Evolutionary conservation across 345 rosid species (phyloP), one percentile per base, ranked within the genome.

Genomic region (Ceriops tagal): DNA sequence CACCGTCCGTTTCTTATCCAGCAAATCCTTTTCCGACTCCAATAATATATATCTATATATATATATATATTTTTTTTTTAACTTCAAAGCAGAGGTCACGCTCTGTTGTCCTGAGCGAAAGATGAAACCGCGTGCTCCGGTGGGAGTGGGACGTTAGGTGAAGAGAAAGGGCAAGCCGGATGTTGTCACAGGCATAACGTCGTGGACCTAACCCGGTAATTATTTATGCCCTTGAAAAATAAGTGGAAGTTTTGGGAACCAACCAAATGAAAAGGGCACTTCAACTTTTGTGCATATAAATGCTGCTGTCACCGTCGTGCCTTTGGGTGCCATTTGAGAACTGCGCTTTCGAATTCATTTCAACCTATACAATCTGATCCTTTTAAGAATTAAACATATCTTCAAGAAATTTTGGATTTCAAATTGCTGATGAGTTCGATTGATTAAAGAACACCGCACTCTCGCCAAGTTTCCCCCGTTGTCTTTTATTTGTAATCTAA

Each of bases 1-100:
- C 19, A 28, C 0, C 31, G 82, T 85, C 88, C 0, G 77, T 88
- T 78, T 84, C 90, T 30, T 26, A 46, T 65, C 83, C 87, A 88
- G 64, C 59, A 70, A 34, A 24, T 26, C 59, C 59, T 24, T 56
- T 56, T 24, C 59, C 16, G 4, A 56, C 26, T 24, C 59, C 59
- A 56, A 21, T 56, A 1, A 24, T 24, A 24, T 24, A 24, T 24
- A n/a, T n/a, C n/a, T n/a, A n/a, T n/a, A n/a, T n/a, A n/a, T n/a
- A n/a, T n/a, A 24, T 24, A 24, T 24, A 24, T 24, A 24, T 24
- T 24, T 8, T 0, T 72, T 9, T 28, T 21, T 30, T 73, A 58
- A 71, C 80, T 82, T 84, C 81, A 80, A 84, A 78, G 79, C 7
- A 49, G 80, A 68, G 73, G 64, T 75, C 21, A 7, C 24, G 9